Percentiles rank a stretch among this genome's conserved stretches.
Conservation (phyloP, 495 filamentous ascomycete genomes). For the Aspergillus biplanus region DNA sequence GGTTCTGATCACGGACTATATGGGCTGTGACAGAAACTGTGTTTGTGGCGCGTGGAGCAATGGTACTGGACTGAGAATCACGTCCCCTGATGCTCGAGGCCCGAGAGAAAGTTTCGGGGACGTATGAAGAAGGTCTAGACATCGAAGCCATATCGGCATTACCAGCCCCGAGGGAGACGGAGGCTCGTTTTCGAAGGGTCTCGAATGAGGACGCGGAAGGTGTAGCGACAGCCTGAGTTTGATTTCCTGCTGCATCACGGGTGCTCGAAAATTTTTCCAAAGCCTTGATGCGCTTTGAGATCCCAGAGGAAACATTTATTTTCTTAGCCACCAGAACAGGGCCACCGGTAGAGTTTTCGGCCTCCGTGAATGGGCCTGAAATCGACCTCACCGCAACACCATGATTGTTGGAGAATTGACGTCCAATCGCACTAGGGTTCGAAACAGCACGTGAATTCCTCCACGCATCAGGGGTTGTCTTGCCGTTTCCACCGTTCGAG, state of each 20-base stretch:
- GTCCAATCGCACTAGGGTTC: slow-evolving; percentile 42
- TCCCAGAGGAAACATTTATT: slow-evolving; percentile 81
- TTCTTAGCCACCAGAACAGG: slow-evolving; percentile 65
- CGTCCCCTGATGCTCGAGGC: slow-evolving; percentile 38
- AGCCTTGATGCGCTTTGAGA: slow-evolving; percentile 87
- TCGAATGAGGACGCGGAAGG: slow-evolving; percentile 46
- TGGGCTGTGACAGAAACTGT: slow-evolving; percentile 82
- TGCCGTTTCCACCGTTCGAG: slow-evolving; percentile 43
- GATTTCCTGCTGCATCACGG: slow-evolving; percentile 41
- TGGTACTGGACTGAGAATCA: slow-evolving; percentile 33
- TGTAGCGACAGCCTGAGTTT: slow-evolving; percentile 25
- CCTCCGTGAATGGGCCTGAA: slow-evolving; percentile 40
- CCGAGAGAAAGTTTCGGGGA: slow-evolving; percentile 33
- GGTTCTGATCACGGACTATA: slow-evolving; percentile 65
- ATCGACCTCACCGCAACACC: slow-evolving; percentile 43
- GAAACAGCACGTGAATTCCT: slow-evolving; percentile 57
- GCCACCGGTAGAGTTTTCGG: slow-evolving; percentile 27
- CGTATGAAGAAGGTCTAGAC: slow-evolving; percentile 25
- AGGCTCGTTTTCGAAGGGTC: slow-evolving; percentile 42
- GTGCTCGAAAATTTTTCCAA: slow-evolving; percentile 71
- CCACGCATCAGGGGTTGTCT: slow-evolving; percentile 36
- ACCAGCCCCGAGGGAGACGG: slow-evolving; percentile 31
- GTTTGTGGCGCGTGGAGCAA: slow-evolving; percentile 40
- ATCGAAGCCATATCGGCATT: slow-evolving; percentile 21
- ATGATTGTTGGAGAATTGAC: slow-evolving; percentile 41